A percentile compares a stretch with the other conserved stretches of the same genome.
These are phyloP conservation scores for Tuber melanosporum DNA, from an alignment of 495 filamentous ascomycete genomes.

Conservation along the genomic window DNA sequence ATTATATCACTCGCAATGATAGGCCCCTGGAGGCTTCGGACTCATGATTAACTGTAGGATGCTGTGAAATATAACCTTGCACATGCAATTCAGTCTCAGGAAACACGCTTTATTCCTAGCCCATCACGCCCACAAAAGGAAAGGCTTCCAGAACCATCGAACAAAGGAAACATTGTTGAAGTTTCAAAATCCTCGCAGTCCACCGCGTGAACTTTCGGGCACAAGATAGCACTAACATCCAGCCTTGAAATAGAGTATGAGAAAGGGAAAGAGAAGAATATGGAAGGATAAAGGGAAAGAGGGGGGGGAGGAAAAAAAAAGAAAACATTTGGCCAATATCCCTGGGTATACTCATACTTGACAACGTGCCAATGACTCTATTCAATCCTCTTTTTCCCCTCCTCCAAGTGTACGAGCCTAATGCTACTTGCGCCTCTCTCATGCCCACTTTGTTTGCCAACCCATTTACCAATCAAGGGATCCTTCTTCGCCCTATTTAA, in stretches of 20 bases:
- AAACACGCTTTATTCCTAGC: neutral
- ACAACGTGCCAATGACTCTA: slow-evolving; percentile 38
- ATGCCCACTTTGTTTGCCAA: slow-evolving; percentile 62
- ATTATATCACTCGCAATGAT: neutral
- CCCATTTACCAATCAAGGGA: slow-evolving; percentile 63
- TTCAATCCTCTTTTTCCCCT: slow-evolving; percentile 95
- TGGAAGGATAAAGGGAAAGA: neutral
- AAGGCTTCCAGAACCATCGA: slow-evolving; percentile 3
- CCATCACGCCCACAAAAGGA: neutral
- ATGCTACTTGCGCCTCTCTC: slow-evolving; percentile 56
- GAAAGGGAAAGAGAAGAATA: neutral
- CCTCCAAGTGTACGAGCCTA: slow-evolving; percentile 73
- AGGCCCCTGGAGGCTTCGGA: neutral
- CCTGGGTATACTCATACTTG: neutral
- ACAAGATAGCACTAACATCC: neutral
- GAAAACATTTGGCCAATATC: neutral
- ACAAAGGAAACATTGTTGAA: neutral
- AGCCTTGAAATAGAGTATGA: neutral
- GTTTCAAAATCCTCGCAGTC: neutral
- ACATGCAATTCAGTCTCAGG: neutral
- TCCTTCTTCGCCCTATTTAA: slow-evolving; percentile 68
- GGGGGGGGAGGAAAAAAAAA: neutral
- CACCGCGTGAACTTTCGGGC: neutral
- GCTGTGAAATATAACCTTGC: neutral
- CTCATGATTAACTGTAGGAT: neutral